Percentiles rank a stretch among this genome's conserved stretches.
phyloP scores from a whole-genome alignment of 2,329 filamentous ascomycete species.

The Aspergillus spinulosporus region DNA sequence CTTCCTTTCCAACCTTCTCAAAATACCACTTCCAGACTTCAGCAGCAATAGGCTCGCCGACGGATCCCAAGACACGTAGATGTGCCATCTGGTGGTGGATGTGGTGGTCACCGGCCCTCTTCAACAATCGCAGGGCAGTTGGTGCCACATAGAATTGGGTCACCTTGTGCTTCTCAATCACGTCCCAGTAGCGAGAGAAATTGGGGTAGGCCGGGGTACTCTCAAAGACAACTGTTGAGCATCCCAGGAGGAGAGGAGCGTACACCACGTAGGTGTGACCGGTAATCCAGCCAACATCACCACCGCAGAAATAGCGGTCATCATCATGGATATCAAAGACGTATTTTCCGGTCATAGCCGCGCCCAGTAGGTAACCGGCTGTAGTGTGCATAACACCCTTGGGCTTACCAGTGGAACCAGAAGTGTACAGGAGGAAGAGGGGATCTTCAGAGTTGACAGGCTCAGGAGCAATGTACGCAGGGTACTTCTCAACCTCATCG shows the following conservation, averaged over 20 bases:
- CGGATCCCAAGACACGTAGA: slow-evolving; percentile 85
- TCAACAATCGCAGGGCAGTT: slow-evolving; percentile 86
- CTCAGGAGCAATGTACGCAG: slow-evolving; percentile 85
- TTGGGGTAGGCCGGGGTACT: slow-evolving; percentile 96
- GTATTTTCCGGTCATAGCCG: slow-evolving; percentile 93
- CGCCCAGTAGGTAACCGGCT: slow-evolving; percentile 89
- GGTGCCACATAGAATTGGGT: slow-evolving; percentile 99
- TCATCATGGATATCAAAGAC: slow-evolving; percentile 96
- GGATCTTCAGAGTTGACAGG: slow-evolving; percentile 91
- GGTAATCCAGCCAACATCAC: slow-evolving; percentile 98
- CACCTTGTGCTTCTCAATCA: slow-evolving; percentile 90
- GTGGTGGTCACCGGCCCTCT: slow-evolving; percentile 91
- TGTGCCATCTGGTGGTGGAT: slow-evolving; percentile 87
- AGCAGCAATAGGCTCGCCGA: slow-evolving; percentile 94
- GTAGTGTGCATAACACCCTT: slow-evolving; percentile 99
- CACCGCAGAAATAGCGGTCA: slow-evolving; percentile 95
- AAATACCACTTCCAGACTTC: slow-evolving; percentile 99
- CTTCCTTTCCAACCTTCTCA: slow-evolving; percentile 88
- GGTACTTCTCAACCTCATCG: slow-evolving; percentile 97
- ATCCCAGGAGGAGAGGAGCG: slow-evolving; percentile 86
- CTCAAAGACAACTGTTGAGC: slow-evolving; percentile 95
- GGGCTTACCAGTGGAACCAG: slow-evolving; percentile 95
- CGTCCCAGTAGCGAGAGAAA: slow-evolving; percentile 99
- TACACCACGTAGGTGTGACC: slow-evolving; percentile 99
- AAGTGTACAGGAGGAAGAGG: slow-evolving; percentile 96